Base-by-base conservation (phyloP, 495 filamentous ascomycete species). In the Pyrenula aspistea region DNA sequence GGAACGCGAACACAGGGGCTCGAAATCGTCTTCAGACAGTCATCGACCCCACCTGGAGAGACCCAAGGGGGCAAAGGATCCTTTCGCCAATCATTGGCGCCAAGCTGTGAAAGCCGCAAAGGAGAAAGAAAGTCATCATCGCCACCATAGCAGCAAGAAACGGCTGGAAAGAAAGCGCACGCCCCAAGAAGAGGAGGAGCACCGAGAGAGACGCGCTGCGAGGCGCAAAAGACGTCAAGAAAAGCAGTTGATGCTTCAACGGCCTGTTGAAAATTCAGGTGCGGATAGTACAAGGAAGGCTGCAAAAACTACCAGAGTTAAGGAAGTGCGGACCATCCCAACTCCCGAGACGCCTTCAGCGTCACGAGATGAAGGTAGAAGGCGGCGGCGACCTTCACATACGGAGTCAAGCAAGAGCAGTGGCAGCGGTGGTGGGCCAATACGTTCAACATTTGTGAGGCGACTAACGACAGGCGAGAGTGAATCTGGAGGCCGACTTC, bases 401-500 rank as follows among this genome's bases (percentile, higher is more conserved):
- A 47, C 21, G 25, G 58, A 36, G 51, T 47, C 50, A 15, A 57
- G 58, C 50, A 57, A 57, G 22, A 55, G 53, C 8, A 60, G 51
- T 60, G 22, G 57, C 21, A 15, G 63, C 60, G 11, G 31, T 53
- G 15, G 51, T 12, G 25, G n/a, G 20, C 10, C 20, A 10, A 55
- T 57, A 24, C 65, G 66, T 24, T 63, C 68, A 52, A 65, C 65
- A 19, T 71, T 73, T 62, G 59, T 75, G 47, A 67, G 69, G 24
- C 73, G 73, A 56, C 67, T 73, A 66, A 68, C 62, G n/a, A 65
- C 67, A 19, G 71, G 67, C n/a, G 60, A 67, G 22, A 66, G 68
- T 2, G 71, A 71, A 56, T 67, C 59, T 1, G 69, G 68, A 25
- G 66, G 65, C 1, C 68, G 67, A 49, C 59, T 71, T 10, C 61